Conservation (phyloP, 2,329 filamentous ascomycete species). For the Arthrocladium fulminans region DNA sequence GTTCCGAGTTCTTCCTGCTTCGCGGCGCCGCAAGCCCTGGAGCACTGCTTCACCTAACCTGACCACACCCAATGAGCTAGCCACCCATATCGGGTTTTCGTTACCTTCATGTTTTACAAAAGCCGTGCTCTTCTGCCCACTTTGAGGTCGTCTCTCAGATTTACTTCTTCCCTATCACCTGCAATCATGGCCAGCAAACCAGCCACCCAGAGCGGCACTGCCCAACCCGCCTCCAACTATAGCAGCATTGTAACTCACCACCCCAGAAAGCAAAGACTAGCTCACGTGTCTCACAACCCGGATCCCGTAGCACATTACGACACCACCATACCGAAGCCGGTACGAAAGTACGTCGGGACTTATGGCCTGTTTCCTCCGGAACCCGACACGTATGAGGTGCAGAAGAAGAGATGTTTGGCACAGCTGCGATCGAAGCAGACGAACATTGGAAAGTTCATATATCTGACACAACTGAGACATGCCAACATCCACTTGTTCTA, state of each 20-base stretch:
- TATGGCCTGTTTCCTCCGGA: slow-evolving; percentile 43
- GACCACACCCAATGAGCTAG: slow-evolving; percentile 1
- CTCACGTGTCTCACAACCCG: slow-evolving; percentile 18
- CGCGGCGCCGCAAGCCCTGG: not conserved
- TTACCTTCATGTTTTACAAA: slow-evolving; percentile 8
- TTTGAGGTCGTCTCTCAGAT: slow-evolving; percentile 2
- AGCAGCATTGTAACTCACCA: slow-evolving; percentile 7
- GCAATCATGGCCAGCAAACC: slow-evolving; percentile 5
- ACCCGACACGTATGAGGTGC: slow-evolving; percentile 40
- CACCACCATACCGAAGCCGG: slow-evolving; percentile 41
- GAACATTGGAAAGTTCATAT: slow-evolving; percentile 42
- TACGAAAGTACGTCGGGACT: slow-evolving; percentile 44
- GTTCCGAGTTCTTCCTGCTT: not conserved
- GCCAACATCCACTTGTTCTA: slow-evolving; percentile 47
- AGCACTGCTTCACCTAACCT: not conserved
- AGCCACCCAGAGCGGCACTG: slow-evolving; percentile 5
- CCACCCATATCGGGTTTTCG: not conserved
- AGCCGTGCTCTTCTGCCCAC: slow-evolving; percentile 1
- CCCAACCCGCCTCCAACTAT: not conserved
- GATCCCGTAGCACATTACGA: slow-evolving; percentile 34
- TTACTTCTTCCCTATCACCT: not conserved
- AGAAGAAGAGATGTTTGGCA: slow-evolving; percentile 41
- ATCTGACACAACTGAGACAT: slow-evolving; percentile 42
- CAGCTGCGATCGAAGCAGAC: slow-evolving; percentile 41
- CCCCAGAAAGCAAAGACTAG: slow-evolving; percentile 1